Evolutionary conservation across 495 filamentous ascomycete genomes (phyloP), one percentile per base, ranked within the genome.

Genomic region (Penicillium bovifimosum): DNA sequence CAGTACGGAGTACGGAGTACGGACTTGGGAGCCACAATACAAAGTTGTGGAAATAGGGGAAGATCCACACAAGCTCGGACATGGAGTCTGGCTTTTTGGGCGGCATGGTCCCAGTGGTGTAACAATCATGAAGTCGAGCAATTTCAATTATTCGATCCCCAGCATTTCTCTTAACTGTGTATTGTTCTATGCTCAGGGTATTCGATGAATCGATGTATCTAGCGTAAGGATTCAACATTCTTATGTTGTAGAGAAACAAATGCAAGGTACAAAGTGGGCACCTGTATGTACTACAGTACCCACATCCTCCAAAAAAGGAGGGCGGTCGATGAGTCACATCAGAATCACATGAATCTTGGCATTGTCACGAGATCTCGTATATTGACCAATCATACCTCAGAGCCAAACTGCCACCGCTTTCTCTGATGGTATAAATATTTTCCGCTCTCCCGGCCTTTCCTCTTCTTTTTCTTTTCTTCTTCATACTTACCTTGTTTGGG

Each of bases 401-500:
- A 18, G 18, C 17, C 10, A 26, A 13, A 16, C 6, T 64, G 50
- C 62, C 72, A 68, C 67, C 53, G 64, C 40, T n/a, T 5, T 2
- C 18, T 28, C 16, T 24, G 6, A n/a, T 3, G 0, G 24, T 64
- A 70, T 76, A 70, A 64, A 73, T 54, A 43, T 44, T 7, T 16
- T 43, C 9, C 5, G 13, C 43, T 14, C 54, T 59, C 62, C 16
- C 45, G 29, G 0, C 20, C n/a, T 34, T 67, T 70, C 43, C 24
- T 50, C 56, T 55, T 64, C 59, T 72, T 68, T 64, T 72, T 68
- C 66, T 75, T 74, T 67, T 71, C 65, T 78, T 83, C 78, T 78
- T 83, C 80, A 86, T 85, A 84, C 81, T 85, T 86, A 86, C 82
- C 81, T 86, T 85, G 79, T 81, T 77, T 79, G 75, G 73, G 75